Evolutionary conservation across 176 grass and related monocot species (phyloP), one percentile per base, ranked within the genome.

Genomic region (Panicum miliaceum): DNA sequence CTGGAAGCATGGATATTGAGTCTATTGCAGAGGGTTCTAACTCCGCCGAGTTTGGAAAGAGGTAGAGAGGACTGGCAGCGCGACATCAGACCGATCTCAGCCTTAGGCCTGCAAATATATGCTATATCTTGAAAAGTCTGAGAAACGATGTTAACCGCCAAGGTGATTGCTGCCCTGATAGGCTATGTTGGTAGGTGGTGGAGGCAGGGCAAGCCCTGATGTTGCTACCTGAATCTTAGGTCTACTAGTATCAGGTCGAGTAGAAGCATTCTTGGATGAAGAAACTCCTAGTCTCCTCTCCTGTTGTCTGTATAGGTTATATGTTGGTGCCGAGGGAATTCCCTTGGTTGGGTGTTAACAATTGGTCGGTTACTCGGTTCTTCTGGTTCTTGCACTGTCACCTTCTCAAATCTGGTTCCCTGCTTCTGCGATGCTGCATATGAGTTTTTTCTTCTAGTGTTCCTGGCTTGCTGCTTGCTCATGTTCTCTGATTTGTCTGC

Each of bases 1-100:
- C 89, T 7, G 92, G 89, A 75, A 91, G 84, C 57, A 87, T 84
- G 86, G 92, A 91, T 82, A 84, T 94, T 12, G 92, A 94, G 61
- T 83, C 86, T 36, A 90, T 84, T 20, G 82, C 81, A 70, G 92
- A 91, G 80, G 89, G 81, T 12, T 77, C 89, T 12, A 91, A 80
- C 68, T 91, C 89, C 0, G 61, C 70, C 3, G 89, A 94, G 82
- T 72, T 86, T 70, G 81, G 81, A 89, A 94, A 87, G 81, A 89
- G 71, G 84, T 81, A 26, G 92, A 88, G 89, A 86, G 82, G 56
- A 77, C 86, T 12, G 79, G 73, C 35, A 91, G 84, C 63, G 58
- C 75, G 5, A 91, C 71, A 84, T 94, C 86, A 16, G 89, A 89
- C 51, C 26, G 81, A 46, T 81, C 84, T 50, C 77, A 87, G 73